Base-by-base conservation (phyloP, 768 basidiomycete genomes). In the Termitomyces eurrhizus region DNA sequence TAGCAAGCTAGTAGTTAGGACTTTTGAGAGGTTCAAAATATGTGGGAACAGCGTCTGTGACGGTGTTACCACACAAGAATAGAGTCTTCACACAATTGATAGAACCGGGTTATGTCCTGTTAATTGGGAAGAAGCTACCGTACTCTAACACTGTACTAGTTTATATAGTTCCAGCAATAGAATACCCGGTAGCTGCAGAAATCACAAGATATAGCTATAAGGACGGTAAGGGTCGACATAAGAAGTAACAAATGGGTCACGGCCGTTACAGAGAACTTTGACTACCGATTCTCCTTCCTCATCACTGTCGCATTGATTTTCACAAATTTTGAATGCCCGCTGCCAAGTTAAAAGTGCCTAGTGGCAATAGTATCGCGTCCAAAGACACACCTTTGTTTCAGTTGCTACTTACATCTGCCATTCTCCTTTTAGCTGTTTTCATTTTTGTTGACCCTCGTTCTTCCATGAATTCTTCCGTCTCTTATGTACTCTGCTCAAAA, bases 401-500 rank as follows among this genome's bases (percentile, higher is more conserved):
- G n/a, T 50, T 57, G 21, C 26, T 61, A 13, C n/a, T 61, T 7
- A 36, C 60, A 14, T 37, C 55, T 24, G 37, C 54, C 7, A 48
- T 60, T 33, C 45, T 67, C 46, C 55, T 62, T 37, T 36, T 67
- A 11, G 58, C 62, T 42, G 58, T 53, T 52, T 58, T 60, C 49
- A 14, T 60, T 48, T 61, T 62, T 41, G 21, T 65, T 42, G 52
- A 59, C n/a, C 58, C 62, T 57, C 58, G 41, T 33, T 56, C 57
- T 39, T 26, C 46, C 3, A 52, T 21, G n/a, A 48, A 41, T 11
- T 16, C 55, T 50, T 42, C 64, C 3, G 42, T 49, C 52, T 57
- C 73, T 5, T 90, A 89, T 66, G 86, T 83, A 1, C 64, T 91
- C 21, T 90, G 89, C 70, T 83, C 89, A 35, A 77, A 68, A 52